Base-by-base conservation (phyloP, 495 filamentous ascomycete species). In the Podospora tetraspora region DNA sequence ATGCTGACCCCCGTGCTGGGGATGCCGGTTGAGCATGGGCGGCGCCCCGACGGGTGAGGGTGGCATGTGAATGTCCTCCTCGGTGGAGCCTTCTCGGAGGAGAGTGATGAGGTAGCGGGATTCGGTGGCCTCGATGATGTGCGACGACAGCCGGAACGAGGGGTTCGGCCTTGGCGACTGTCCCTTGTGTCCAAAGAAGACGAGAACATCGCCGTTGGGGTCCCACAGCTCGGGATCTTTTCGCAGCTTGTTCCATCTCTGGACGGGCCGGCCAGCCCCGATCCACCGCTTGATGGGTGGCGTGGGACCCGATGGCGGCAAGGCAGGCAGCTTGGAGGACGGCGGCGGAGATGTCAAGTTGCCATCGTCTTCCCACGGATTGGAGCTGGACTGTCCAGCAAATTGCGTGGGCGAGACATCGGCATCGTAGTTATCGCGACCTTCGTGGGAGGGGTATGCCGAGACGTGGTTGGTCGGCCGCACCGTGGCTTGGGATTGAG, bases 201-300 rank as follows among this genome's bases (percentile, higher is more conserved):
- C 80, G 12, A 89, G 73, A 6, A 87, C 88, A 69, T 90, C 87
- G 24, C 86, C 88, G 61, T 84, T 82, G 3, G 81, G 80, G 74
- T 88, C 85, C 86, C 87, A 90, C 10, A 90, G 74, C 62, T 89
- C 87, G 23, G 85, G 83, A 68, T 90, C 87, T 75, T 87, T 84
- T 2, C 81, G 77, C 29, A 85, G 71, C 68, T 85, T 85, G 63
- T 82, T 84, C 84, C 84, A 86, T 59, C 80, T 73, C 68, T 84
- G 80, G n/a, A 80, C 76, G 0, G 81, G 75, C 59, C 76, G 74
- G 8, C 83, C 83, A 10, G 73, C 76, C 3, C 84, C 84, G 24
- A 82, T 73, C 83, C 84, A 86, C 37, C 81, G 81, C 69, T 82
- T 85, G 69, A 86, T 78, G 0, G 76, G 75, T 1, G 80, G 78